These are phyloP conservation scores for Rhizoclosmatium globosum DNA, from an alignment of 192 early-diverging fungal species.

Conservation along the genomic window DNA sequence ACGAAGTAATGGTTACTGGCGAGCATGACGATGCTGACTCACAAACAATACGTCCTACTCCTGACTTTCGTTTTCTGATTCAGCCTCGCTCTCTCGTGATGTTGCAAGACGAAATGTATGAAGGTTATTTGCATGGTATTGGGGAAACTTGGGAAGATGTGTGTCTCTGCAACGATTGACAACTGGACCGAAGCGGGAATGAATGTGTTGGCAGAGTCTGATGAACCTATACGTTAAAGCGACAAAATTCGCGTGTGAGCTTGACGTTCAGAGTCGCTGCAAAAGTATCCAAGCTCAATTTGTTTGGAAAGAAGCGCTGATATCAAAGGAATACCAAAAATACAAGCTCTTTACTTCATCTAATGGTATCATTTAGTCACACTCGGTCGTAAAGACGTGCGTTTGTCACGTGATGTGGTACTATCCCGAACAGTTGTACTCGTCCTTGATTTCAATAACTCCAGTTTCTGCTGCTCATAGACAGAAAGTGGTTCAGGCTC, in stretches of 20 bases:
- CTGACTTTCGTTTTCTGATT: constrained; percentile 35
- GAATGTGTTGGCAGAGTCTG: constrained; percentile 3
- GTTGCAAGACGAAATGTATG: constrained; percentile 46
- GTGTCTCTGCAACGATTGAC: constrained; percentile 6
- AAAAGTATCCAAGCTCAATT: constrained; percentile 34
- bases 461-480: constrained; percentile 10
- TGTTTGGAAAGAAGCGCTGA: constrained; percentile 29
- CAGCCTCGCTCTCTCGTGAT: constrained; percentile 49
- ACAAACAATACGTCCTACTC: neutral
- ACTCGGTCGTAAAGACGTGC: too few species aligned
- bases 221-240: neutral
- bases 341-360: too few species aligned
- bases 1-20: neutral
- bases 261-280: constrained; percentile 47
- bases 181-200: constrained; percentile 29
- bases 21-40: neutral
- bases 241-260: constrained; percentile 40
- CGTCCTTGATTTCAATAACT: neutral
- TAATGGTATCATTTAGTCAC: too few species aligned
- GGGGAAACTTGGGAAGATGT: constrained; percentile 33
- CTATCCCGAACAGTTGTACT: too few species aligned
- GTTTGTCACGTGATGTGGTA: too few species aligned
- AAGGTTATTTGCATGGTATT: constrained; percentile 48
- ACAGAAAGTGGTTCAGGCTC: neutral
- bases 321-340: neutral